These are phyloP conservation scores for Serendipita vermifera DNA, from an alignment of 768 basidiomycete species.

Conservation along the genomic window DNA sequence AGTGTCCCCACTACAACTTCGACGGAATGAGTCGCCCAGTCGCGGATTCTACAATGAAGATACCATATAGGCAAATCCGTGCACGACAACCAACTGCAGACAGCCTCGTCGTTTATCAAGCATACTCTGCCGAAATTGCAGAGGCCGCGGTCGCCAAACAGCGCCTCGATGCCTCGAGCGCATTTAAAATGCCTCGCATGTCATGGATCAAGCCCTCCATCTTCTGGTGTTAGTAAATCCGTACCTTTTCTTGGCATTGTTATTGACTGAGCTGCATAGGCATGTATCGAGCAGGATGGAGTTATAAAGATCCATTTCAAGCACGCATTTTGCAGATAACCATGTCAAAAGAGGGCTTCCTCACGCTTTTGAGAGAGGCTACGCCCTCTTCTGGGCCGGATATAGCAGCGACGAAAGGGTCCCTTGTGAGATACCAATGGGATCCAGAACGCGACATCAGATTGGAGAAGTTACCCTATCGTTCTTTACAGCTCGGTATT, in stretches of 20 bases:
- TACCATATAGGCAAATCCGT: slow-evolving; percentile 6
- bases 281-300: background rate
- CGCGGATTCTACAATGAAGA: too few species aligned
- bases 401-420: too few species aligned
- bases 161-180: slow-evolving; percentile 4
- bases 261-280: background rate
- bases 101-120: background rate
- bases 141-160: background rate
- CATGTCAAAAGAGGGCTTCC: background rate
- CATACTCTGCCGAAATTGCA: background rate
- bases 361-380: background rate
- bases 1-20: too few species aligned
- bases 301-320: background rate
- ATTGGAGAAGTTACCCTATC: background rate
- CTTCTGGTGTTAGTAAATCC: background rate
- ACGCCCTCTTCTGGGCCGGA: background rate
- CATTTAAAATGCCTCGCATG: background rate
- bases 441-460: background rate
- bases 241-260: too few species aligned
- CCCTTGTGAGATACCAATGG: background rate
- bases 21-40: too few species aligned
- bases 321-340: background rate
- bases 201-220: background rate
- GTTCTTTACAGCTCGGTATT: background rate
- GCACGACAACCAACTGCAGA: background rate